phyloP scores from a whole-genome alignment of 2,329 filamentous ascomycete genomes.

The Xylariaceae sp. region DNA sequence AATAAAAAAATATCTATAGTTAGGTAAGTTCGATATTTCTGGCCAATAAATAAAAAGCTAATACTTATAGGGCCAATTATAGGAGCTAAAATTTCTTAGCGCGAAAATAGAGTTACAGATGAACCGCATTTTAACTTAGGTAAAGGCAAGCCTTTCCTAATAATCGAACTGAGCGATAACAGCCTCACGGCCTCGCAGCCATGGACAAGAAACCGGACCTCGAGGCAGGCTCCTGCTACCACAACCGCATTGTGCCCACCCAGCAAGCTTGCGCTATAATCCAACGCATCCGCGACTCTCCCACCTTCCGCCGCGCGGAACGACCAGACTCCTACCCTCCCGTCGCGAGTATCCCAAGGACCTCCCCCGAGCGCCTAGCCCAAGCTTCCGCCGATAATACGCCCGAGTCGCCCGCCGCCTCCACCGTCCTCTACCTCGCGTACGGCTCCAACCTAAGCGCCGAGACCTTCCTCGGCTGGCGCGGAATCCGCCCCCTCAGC shows the following conservation, averaged over 20 bases:
- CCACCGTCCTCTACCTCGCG: constrained; percentile 76
- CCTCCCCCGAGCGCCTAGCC: constrained; percentile 43
- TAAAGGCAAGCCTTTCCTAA: not conserved
- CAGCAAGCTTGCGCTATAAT: constrained; percentile 24
- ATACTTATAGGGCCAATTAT: too few species aligned
- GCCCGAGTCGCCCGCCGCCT: constrained; percentile 23
- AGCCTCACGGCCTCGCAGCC: not conserved
- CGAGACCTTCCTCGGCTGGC: constrained; percentile 75
- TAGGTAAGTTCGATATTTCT: too few species aligned
- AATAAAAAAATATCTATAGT: too few species aligned
- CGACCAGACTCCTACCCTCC: constrained; percentile 25
- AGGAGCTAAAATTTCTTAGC: too few species aligned
- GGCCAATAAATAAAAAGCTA: too few species aligned
- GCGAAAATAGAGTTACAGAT: too few species aligned
- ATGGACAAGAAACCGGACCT: constrained; percentile 8
- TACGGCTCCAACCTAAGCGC: constrained; percentile 90
- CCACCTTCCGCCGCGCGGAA: constrained; percentile 7
- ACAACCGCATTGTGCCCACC: not conserved
- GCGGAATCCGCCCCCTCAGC: constrained; percentile 80
- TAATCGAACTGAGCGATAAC: too few species aligned
- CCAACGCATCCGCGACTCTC: constrained; percentile 21
- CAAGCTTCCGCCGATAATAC: constrained; percentile 32
- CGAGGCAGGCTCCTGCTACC: constrained; percentile 16
- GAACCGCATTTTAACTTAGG: too few species aligned
- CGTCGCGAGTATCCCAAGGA: constrained; percentile 41